phyloP scores from a whole-genome alignment of 768 basidiomycete species.

The Glaciozyma antarctica region DNA sequence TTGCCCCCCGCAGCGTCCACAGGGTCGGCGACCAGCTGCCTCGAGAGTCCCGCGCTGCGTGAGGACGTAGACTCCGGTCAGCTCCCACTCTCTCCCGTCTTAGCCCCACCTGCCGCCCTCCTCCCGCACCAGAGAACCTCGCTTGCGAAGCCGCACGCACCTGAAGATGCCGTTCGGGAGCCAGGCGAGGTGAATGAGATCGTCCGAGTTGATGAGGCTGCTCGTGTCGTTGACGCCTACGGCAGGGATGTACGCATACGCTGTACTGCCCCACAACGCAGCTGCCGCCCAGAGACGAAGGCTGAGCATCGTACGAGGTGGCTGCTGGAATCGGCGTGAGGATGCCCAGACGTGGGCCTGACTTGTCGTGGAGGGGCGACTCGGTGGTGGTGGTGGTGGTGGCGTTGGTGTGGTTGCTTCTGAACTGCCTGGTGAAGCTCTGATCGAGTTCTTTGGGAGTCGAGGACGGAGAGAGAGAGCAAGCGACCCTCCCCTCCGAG shows the following conservation, averaged over 20 bases:
- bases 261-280: neutral
- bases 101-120: neutral
- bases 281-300: no score
- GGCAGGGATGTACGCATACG: slow-evolving; percentile 59
- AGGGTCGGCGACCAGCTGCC: neutral
- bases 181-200: slow-evolving; percentile 18
- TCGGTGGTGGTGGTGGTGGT: no score
- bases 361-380: no score
- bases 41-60: neutral
- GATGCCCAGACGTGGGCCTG: no score
- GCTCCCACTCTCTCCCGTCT: neutral
- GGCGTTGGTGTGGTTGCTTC: no score
- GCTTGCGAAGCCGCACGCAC: neutral
- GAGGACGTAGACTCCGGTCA: neutral
- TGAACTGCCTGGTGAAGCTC: no score
- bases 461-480: no score
- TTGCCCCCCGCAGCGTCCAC: slow-evolving; percentile 39
- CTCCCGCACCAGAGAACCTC: neutral
- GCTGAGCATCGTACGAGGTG: no score
- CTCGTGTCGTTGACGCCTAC: slow-evolving; percentile 57
- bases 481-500: no score
- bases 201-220: slow-evolving; percentile 42
- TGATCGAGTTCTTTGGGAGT: no score
- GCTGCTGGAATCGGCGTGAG: no score
- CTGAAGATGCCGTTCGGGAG: slow-evolving; percentile 14